A percentile compares a stretch with the other conserved stretches of the same genome.
Conservation (phyloP, 768 basidiomycete genomes). For the Gloeophyllum trabeum region DNA sequence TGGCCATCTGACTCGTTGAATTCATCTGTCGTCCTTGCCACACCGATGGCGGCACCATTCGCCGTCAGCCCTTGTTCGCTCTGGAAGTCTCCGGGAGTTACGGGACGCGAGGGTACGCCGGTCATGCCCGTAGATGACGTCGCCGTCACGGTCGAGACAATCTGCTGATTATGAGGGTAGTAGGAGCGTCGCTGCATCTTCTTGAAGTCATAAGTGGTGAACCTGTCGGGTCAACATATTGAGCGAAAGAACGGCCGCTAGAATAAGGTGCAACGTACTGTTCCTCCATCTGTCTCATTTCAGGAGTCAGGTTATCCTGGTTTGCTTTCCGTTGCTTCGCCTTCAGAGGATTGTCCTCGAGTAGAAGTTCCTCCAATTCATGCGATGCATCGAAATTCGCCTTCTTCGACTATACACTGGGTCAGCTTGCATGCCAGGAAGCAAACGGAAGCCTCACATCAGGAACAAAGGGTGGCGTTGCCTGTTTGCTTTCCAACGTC, state of each 20-base stretch:
- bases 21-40: neutral
- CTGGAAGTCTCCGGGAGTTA: slow-evolving; percentile 35
- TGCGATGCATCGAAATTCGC: slow-evolving; percentile 99
- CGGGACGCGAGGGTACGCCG: slow-evolving; percentile 54
- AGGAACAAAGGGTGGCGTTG: slow-evolving; percentile 77
- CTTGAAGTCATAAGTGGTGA: slow-evolving; percentile 86
- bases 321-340: slow-evolving; percentile 87
- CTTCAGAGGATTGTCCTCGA: slow-evolving; percentile 96
- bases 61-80: neutral
- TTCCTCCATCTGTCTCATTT: slow-evolving; percentile 98
- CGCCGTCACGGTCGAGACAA: slow-evolving; percentile 52
- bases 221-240: slow-evolving; percentile 33
- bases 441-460: slow-evolving; percentile 44
- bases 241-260: slow-evolving; percentile 3
- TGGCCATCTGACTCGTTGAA: slow-evolving; percentile 24
- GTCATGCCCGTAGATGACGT: slow-evolving; percentile 58
- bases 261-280: slow-evolving; percentile 49
- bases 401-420: slow-evolving; percentile 77
- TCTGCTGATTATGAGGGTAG: slow-evolving; percentile 73
- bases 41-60: neutral
- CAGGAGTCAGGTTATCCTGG: slow-evolving; percentile 79
- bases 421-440: slow-evolving; percentile 5
- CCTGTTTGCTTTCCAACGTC: slow-evolving; percentile 64
- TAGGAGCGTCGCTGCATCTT: slow-evolving; percentile 88
- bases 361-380: slow-evolving; percentile 87